These are phyloP conservation scores for Xylaria sp. DNA, from an alignment of 2,329 filamentous ascomycete species.

Conservation along the genomic window DNA sequence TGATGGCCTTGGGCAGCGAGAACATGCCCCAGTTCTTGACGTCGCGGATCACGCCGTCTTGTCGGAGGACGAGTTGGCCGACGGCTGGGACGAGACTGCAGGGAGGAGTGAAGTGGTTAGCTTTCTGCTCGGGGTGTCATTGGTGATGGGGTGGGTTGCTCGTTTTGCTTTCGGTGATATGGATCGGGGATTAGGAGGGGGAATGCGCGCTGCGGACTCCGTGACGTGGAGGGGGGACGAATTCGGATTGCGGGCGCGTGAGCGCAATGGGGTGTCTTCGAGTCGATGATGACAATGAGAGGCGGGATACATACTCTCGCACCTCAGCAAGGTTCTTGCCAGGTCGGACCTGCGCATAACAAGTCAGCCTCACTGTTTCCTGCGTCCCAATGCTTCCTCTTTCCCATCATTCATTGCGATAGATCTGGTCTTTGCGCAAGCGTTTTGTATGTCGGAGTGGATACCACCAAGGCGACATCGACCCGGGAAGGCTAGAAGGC, in stretches of 20 bases:
- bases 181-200: not conserved
- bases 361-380: not conserved
- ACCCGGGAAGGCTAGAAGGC: not conserved
- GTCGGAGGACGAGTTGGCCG: slow-evolving; percentile 74
- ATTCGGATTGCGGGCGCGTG: not conserved
- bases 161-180: not conserved
- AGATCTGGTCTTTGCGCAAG: not conserved
- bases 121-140: not conserved
- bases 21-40: slow-evolving; percentile 95
- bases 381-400: not conserved
- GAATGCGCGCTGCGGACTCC: not conserved
- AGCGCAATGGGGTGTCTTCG: not conserved
- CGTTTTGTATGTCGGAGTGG: not conserved
- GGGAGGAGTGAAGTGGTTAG: not conserved
- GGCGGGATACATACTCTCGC: slow-evolving; percentile 69
- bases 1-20: slow-evolving; percentile 72
- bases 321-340: slow-evolving; percentile 78
- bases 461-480: not conserved
- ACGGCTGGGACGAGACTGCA: slow-evolving; percentile 79
- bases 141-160: not conserved
- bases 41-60: slow-evolving; percentile 85
- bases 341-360: slow-evolving; percentile 72
- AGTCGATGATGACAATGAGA: not conserved
- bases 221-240: not conserved
- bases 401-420: slow-evolving; percentile 6